Evolutionary conservation across 495 filamentous ascomycete genomes (phyloP).

Genomic region (Annulohypoxylon moriforme): DNA sequence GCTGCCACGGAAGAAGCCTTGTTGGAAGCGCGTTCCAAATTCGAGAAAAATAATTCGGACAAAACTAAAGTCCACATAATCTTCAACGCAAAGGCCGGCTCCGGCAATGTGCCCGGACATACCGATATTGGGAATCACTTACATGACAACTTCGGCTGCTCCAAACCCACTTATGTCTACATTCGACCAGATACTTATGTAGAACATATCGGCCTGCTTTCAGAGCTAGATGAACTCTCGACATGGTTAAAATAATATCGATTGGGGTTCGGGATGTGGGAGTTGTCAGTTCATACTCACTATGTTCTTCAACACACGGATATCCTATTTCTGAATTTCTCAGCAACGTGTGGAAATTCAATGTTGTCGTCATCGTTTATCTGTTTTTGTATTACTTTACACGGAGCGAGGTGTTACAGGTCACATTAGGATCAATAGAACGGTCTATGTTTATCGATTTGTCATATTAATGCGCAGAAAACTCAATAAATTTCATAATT

Average conservation of each 20-base stretch:
- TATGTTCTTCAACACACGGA: background rate
- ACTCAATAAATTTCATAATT: too few relatives aligned
- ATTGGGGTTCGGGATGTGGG: background rate
- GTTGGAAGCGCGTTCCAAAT: slow-evolving; percentile 20
- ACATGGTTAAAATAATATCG: slow-evolving; percentile 23
- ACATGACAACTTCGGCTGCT: slow-evolving; percentile 52
- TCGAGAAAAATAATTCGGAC: slow-evolving; percentile 12
- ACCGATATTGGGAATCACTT: slow-evolving; percentile 47
- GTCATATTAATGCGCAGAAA: too few relatives aligned
- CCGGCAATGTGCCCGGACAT: slow-evolving; percentile 18
- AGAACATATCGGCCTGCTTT: slow-evolving; percentile 51
- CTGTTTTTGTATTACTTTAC: background rate
- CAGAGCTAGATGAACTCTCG: slow-evolving; percentile 44
- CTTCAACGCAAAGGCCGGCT: slow-evolving; percentile 4
- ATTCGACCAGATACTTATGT: slow-evolving; percentile 58
- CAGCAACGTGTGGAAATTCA: background rate
- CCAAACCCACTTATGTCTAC: slow-evolving; percentile 49
- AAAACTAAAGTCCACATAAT: slow-evolving; percentile 33
- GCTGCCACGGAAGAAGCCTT: slow-evolving; percentile 22
- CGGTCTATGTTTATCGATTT: background rate
- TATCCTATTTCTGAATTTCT: background rate
- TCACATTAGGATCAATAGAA: background rate
- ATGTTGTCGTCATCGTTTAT: background rate
- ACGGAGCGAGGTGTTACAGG: slow-evolving; percentile 2
- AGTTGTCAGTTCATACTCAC: background rate